A percentile compares a stretch with the other conserved stretches of the same genome.
Conservation (phyloP, 495 filamentous ascomycete genomes). For the Cercophora scortea region DNA sequence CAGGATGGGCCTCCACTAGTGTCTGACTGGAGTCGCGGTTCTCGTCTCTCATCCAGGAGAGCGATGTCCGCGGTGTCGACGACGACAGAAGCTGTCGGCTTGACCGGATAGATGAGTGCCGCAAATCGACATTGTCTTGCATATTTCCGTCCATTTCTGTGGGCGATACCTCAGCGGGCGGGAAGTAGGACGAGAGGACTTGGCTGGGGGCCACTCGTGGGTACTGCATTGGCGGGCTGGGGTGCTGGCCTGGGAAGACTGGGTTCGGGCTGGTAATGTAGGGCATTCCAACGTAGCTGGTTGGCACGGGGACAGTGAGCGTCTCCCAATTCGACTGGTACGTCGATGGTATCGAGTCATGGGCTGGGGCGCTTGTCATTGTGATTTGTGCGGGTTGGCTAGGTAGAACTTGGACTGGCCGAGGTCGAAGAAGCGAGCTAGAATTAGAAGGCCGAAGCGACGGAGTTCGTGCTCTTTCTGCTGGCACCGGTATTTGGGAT, state of each 20-base stretch:
- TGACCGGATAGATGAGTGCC: background rate
- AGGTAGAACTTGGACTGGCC: constrained; percentile 3
- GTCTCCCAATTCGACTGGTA: constrained; percentile 13
- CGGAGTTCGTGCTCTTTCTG: constrained; percentile 12
- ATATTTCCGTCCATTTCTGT: background rate
- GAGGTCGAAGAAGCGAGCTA: background rate
- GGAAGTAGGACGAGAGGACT: background rate
- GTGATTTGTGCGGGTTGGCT: constrained; percentile 6
- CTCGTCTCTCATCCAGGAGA: constrained; percentile 19
- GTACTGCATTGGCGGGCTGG: constrained; percentile 10
- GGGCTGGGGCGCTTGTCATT: background rate
- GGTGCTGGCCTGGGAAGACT: constrained; percentile 9
- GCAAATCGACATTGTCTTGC: too few relatives aligned
- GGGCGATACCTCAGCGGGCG: background rate
- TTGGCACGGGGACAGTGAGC: constrained; percentile 5
- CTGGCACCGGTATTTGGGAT: constrained; percentile 16
- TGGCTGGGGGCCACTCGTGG: constrained; percentile 2
- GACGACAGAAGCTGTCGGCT: constrained; percentile 7
- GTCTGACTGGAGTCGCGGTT: constrained; percentile 24
- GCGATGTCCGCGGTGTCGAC: constrained; percentile 15
- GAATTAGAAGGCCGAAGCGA: background rate
- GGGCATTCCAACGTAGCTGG: constrained; percentile 8
- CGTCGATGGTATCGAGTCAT: constrained; percentile 1
- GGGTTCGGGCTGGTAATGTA: constrained; percentile 7
- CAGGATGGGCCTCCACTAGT: constrained; percentile 20